Evolutionary conservation across 2,329 filamentous ascomycete species (phyloP).

Genomic region (Fusarium sp.): DNA sequence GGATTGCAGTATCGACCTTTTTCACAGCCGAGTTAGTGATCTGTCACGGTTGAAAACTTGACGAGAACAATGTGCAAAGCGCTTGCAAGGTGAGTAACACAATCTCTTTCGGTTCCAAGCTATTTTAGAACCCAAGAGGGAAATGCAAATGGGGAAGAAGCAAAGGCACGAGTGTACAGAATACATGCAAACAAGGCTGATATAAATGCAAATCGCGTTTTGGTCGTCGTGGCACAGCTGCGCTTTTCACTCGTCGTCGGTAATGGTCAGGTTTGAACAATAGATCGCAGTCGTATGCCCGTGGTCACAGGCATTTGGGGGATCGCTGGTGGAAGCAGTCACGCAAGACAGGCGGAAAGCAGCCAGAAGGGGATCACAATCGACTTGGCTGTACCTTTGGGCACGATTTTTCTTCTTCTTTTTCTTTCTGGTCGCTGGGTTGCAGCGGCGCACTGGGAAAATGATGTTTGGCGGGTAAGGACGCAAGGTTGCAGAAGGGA

Average conservation of each 20-base stretch:
- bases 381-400: constrained; percentile 18
- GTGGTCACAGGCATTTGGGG: constrained; percentile 43
- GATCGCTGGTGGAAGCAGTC: constrained; percentile 40
- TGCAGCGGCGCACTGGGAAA: constrained; percentile 27
- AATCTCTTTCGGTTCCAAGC: neutral
- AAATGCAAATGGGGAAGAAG: constrained; percentile 5
- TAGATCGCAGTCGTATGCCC: constrained; percentile 27
- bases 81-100: constrained; percentile 16
- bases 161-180: constrained; percentile 1
- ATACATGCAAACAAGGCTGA: constrained; percentile 4
- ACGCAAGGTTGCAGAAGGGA: constrained; percentile 11
- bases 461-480: constrained; percentile 5
- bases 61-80: constrained; percentile 19
- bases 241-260: constrained; percentile 27
- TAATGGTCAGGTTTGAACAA: constrained; percentile 15
- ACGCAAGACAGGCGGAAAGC: constrained; percentile 36
- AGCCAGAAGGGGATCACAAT: constrained; percentile 18
- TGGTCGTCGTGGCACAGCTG: constrained; percentile 34
- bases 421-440: neutral
- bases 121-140: constrained; percentile 7
- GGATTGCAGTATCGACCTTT: constrained; percentile 35
- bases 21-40: constrained; percentile 38
- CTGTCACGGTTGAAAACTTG: constrained; percentile 18
- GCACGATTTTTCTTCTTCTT: constrained; percentile 19
- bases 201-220: constrained; percentile 22